Percentiles rank a stretch among this genome's conserved stretches.
Evolutionary conservation across 768 basidiomycete genomes (phyloP).

Genomic region (Chlorophyllum brunneum): DNA sequence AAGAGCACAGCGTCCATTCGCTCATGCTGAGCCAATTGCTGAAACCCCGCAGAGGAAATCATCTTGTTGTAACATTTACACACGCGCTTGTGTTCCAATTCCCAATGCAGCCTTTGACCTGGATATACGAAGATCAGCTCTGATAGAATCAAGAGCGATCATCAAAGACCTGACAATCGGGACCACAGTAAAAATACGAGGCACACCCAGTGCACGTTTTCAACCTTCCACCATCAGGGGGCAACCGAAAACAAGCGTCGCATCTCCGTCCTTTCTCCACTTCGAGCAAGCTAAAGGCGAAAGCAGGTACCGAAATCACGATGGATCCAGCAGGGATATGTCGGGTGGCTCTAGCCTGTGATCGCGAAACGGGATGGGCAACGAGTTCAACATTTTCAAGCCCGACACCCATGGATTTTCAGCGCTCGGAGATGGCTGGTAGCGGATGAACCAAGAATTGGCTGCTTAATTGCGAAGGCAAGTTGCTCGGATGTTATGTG

Average conservation of each 20-base stretch:
- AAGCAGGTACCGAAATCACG: constrained; percentile 41
- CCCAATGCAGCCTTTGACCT: constrained; percentile 76
- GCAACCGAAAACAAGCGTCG: constrained; percentile 52
- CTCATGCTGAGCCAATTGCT: constrained; percentile 47
- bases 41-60: constrained; percentile 40
- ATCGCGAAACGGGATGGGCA: constrained; percentile 44
- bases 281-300: constrained; percentile 47
- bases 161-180: constrained; percentile 44
- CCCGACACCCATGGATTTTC: neutral
- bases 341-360: constrained; percentile 42
- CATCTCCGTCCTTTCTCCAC: constrained; percentile 63
- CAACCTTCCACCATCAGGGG: constrained; percentile 29
- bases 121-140: constrained; percentile 9
- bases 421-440: too few species aligned
- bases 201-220: constrained; percentile 64
- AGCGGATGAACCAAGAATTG: too few species aligned
- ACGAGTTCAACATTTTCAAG: constrained; percentile 27
- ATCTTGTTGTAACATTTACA: constrained; percentile 57
- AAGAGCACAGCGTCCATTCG: constrained; percentile 61
- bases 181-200: constrained; percentile 71
- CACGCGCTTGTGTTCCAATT: constrained; percentile 57
- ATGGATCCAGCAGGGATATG: constrained; percentile 40
- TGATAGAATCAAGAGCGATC: constrained; percentile 4
- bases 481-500: too few species aligned
- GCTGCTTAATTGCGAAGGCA: too few species aligned